Evolutionary conservation across 768 basidiomycete genomes (phyloP).

Genomic region (Termitomyces sp.): DNA sequence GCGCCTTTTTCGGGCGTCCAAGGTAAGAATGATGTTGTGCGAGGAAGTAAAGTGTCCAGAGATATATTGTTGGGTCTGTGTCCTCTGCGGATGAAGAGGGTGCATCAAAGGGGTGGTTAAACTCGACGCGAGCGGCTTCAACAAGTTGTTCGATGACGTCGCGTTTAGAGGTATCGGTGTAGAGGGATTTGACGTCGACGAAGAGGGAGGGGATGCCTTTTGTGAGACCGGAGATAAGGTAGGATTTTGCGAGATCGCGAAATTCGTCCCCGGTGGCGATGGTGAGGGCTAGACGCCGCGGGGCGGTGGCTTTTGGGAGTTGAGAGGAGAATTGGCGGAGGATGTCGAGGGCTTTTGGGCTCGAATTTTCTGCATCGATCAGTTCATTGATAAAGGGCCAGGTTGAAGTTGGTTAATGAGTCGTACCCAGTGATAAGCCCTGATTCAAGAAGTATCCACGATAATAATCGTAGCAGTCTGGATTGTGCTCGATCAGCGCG

Average conservation of each 20-base stretch:
- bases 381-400: constrained; percentile 20
- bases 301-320: constrained; percentile 64
- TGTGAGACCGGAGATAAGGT: constrained; percentile 62
- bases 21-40: constrained; percentile 82
- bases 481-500: constrained; percentile 76
- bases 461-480: constrained; percentile 81
- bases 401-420: background rate
- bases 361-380: constrained; percentile 42
- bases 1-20: constrained; percentile 41
- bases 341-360: constrained; percentile 45
- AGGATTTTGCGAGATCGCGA: constrained; percentile 52
- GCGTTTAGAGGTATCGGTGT: constrained; percentile 59
- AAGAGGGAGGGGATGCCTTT: constrained; percentile 94
- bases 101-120: constrained; percentile 17
- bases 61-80: constrained; percentile 71
- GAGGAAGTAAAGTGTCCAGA: constrained; percentile 96
- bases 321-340: constrained; percentile 57
- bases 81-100: constrained; percentile 13
- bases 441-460: constrained; percentile 61
- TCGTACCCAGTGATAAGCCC: constrained; percentile 60
- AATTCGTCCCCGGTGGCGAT: constrained; percentile 68
- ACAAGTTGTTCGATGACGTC: constrained; percentile 63
- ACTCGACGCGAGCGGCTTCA: constrained; percentile 38
- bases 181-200: constrained; percentile 84
- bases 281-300: constrained; percentile 67